Conservation (phyloP, 768 basidiomycete species). For the Leccinum variicolor region DNA sequence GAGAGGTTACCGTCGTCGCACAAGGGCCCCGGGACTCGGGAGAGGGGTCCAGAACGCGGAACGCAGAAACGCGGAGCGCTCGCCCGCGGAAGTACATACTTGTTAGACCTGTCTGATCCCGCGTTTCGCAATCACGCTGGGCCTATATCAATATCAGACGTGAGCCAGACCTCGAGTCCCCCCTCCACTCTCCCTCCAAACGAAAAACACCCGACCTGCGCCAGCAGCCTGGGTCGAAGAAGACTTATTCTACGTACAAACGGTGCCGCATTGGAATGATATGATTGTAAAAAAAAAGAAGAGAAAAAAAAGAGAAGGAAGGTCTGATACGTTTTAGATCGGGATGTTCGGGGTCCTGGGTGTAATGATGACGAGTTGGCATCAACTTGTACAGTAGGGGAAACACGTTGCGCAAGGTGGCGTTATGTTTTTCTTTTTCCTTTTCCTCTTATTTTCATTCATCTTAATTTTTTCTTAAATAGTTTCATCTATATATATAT, state of each 20-base stretch:
- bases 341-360: neutral
- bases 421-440: neutral
- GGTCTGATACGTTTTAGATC: neutral
- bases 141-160: neutral
- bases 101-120: neutral
- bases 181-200: neutral
- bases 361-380: neutral
- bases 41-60: neutral
- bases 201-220: neutral
- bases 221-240: neutral
- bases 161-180: neutral
- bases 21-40: neutral
- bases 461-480: neutral
- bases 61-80: neutral
- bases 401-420: neutral
- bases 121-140: neutral
- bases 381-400: neutral
- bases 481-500: neutral
- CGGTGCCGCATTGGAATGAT: neutral
- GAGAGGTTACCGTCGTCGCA: neutral
- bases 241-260: neutral
- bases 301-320: neutral
- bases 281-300: no score
- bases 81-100: neutral
- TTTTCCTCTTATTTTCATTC: neutral